Evolutionary conservation across 2,329 filamentous ascomycete species (phyloP), one percentile per base, ranked within the genome.

Genomic region (Xylaria sp.): DNA sequence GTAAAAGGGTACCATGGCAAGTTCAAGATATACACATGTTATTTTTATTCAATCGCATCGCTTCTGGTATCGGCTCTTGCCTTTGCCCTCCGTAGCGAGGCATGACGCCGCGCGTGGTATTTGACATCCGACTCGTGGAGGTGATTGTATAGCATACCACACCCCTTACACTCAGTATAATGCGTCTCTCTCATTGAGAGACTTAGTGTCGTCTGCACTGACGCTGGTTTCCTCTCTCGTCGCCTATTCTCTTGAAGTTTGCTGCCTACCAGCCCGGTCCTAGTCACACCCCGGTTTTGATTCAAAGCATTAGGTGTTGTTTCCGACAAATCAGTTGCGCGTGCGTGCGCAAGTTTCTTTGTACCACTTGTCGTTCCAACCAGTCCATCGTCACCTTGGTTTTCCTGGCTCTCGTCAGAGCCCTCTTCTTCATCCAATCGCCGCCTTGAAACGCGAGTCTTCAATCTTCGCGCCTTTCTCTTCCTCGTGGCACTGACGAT

Each of bases 81-180:
- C 62, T 68, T 73, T 60, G 37, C 74, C 55, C 67, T 71, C 17
- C 69, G 43, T 17, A 74, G 51, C 1, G 72, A 71, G 4, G 75
- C 76, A 53, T 79, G 75, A 12, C 69, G 75, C 43, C 73, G 75
- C 21, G 77, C 75, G 54, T 82, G 80, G 25, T 77, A 75, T 63
- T 74, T 77, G 17, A 75, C 75, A 62, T 82, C 79, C 55, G 78
- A 75, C 37, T 78, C 75, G 65, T 82, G 78, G 42, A 80, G 69
- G 4, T 78, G 78, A 55, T 82, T 82, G 65, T 81, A 82, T 45
- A 82, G 60, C 59, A 80, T 77, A 25, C 76, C 75, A 63, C 80
- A 82, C 28, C 77, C 76, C 33, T 73, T 76, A 65, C 80, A 82
- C 59, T 81, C 76, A 1, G 71, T 74, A 62, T 81, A 79, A 1